These are phyloP conservation scores for Inga oerstediana DNA, from an alignment of 306 rosid species.

Conservation along the genomic window DNA sequence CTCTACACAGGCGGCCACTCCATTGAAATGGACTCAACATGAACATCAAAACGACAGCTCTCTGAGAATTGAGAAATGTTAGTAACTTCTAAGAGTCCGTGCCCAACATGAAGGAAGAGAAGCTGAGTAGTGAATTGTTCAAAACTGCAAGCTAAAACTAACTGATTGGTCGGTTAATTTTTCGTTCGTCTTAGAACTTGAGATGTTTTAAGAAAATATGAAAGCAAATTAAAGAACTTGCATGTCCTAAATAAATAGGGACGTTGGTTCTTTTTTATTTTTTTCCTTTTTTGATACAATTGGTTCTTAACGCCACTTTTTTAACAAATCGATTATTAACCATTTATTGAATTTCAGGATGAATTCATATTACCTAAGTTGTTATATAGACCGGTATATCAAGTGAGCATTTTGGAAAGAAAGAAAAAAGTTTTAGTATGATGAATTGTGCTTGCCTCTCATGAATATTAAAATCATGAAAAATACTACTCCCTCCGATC, in stretches of 20 bases:
- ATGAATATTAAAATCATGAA: not conserved
- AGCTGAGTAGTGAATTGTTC: not conserved
- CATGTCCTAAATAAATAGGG: not conserved
- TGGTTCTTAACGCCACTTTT: not conserved
- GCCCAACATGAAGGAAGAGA: not conserved
- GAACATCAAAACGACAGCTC: not conserved
- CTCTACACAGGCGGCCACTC: not conserved
- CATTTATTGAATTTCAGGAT: not conserved
- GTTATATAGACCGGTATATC: not conserved
- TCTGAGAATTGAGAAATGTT: not conserved
- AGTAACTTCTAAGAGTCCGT: not conserved
- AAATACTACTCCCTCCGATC: too few relatives aligned
- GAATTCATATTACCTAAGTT: not conserved
- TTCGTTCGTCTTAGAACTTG: not conserved
- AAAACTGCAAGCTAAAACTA: not conserved
- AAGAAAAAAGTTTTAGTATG: not conserved
- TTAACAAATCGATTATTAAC: too few relatives aligned
- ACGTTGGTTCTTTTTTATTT: too few relatives aligned
- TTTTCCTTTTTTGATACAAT: too few relatives aligned
- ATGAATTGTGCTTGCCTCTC: not conserved
- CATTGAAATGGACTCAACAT: not conserved
- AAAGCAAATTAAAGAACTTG: too few relatives aligned
- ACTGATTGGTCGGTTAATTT: not conserved
- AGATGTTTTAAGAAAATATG: not conserved
- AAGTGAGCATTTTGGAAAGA: too few relatives aligned